These are phyloP conservation scores for Mucor ambiguus DNA, from an alignment of 371 early-diverging fungal species.

Conservation along the genomic window DNA sequence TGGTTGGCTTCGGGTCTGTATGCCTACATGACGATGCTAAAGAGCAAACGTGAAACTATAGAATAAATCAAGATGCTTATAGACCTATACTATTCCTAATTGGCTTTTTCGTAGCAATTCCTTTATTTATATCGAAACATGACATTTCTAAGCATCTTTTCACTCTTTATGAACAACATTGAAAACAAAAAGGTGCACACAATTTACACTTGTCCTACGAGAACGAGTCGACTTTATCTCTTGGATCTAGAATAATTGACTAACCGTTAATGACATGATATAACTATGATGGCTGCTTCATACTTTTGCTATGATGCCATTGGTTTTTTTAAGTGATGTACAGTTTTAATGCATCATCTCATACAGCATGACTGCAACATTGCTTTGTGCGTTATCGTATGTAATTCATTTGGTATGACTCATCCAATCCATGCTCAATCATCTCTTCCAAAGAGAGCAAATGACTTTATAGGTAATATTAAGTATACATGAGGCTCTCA, in stretches of 20 bases:
- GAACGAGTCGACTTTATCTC: not conserved
- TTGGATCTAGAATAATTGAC: not conserved
- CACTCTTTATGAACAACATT: not conserved
- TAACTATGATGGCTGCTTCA: not conserved
- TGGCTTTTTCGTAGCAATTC: not conserved
- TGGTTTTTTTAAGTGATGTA: not conserved
- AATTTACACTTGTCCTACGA: conserved; percentile 1
- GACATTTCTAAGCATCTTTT: not conserved
- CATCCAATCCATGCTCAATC: not conserved
- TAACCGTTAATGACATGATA: not conserved
- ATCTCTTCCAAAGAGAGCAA: not conserved
- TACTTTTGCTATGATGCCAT: not conserved
- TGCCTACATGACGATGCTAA: not conserved
- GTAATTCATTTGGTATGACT: not conserved
- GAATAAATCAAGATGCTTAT: not conserved
- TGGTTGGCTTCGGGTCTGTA: not conserved
- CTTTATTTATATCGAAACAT: not conserved
- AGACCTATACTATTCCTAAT: not conserved
- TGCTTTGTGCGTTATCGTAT: not conserved
- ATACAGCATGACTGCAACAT: not conserved
- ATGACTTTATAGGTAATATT: not conserved
- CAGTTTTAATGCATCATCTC: not conserved
- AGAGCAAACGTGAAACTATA: not conserved
- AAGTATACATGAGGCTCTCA: not conserved
- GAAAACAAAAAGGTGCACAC: not conserved